Conservation (phyloP, 148 eudicot genomes). For the Camellia granthamiana region DNA sequence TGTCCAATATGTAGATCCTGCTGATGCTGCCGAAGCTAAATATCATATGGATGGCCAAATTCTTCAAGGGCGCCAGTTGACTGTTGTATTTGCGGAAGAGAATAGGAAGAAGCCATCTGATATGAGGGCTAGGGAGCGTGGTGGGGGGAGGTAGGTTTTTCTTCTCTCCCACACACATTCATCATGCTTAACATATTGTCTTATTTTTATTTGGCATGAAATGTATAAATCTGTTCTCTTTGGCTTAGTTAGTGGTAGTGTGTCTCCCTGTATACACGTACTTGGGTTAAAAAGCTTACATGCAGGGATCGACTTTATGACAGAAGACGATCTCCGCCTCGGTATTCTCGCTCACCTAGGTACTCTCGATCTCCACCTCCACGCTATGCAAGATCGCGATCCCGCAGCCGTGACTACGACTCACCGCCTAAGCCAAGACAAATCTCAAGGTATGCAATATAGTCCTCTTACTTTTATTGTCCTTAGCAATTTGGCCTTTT, state of each 20-base stretch:
- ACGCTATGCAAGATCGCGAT: conserved; percentile 61
- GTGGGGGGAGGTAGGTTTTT: conserved; percentile 28
- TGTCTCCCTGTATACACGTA: background rate
- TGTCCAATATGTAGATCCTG: conserved; percentile 87
- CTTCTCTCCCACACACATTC: background rate
- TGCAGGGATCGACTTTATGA: conserved; percentile 51
- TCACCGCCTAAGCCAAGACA: conserved; percentile 68
- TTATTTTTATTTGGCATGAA: background rate
- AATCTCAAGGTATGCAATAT: conserved; percentile 46
- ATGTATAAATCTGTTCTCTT: background rate
- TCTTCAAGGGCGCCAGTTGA: conserved; percentile 74
- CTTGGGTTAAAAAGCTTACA: background rate
- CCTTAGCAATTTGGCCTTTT: too few relatives aligned
- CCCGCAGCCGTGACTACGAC: conserved; percentile 54
- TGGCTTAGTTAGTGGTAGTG: background rate
- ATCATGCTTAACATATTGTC: background rate
- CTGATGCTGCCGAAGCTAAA: conserved; percentile 94
- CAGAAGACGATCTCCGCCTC: conserved; percentile 78
- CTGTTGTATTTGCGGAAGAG: conserved; percentile 97
- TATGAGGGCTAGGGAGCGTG: conserved; percentile 67
- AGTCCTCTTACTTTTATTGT: background rate
- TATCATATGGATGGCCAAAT: conserved; percentile 92
- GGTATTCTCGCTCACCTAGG: conserved; percentile 65
- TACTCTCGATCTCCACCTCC: conserved; percentile 68
- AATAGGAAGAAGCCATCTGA: conserved; percentile 87